Percentiles rank a stretch among this genome's conserved stretches.
phyloP scores from a whole-genome alignment of 1,139 yeast genomes.

The Yamadazyma jaroonii region DNA sequence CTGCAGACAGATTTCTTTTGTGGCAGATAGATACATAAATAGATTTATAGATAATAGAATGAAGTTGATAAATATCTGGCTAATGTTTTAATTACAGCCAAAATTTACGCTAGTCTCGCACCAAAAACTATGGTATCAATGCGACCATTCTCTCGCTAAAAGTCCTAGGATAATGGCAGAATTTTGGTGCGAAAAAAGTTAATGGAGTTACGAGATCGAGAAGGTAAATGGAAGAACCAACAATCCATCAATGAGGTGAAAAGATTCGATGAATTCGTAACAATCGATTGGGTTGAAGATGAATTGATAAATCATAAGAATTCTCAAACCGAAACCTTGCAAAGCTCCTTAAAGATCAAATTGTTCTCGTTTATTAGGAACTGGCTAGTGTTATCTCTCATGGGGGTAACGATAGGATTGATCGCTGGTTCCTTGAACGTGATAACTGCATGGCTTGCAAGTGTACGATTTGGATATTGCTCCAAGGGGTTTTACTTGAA shows the following conservation, averaged over 20 bases:
- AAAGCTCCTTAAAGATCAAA: slow-evolving; percentile 21
- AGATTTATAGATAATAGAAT: background rate
- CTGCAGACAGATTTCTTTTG: no score
- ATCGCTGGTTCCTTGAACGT: slow-evolving; percentile 82
- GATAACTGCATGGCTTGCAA: slow-evolving; percentile 83
- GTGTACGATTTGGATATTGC: slow-evolving; percentile 78
- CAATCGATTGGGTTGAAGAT: slow-evolving; percentile 88
- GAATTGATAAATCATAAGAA: slow-evolving; percentile 54
- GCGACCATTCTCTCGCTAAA: no score
- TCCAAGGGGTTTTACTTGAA: slow-evolving; percentile 65
- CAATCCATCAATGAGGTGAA: slow-evolving; percentile 33
- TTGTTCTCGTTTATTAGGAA: slow-evolving; percentile 53
- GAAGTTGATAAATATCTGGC: no score
- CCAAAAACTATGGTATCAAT: no score
- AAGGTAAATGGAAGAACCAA: slow-evolving; percentile 43
- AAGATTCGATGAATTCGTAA: slow-evolving; percentile 57
- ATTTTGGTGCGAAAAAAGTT: background rate
- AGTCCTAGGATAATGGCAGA: background rate
- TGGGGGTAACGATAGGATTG: slow-evolving; percentile 74
- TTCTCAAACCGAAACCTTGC: slow-evolving; percentile 20
- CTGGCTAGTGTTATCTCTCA: slow-evolving; percentile 72
- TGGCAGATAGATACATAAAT: no score
- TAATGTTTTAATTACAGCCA: no score
- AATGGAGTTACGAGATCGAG: slow-evolving; percentile 19
- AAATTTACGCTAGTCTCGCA: no score